Conservation (phyloP, 345 rosid genomes). For the Gossypium anomalum region DNA sequence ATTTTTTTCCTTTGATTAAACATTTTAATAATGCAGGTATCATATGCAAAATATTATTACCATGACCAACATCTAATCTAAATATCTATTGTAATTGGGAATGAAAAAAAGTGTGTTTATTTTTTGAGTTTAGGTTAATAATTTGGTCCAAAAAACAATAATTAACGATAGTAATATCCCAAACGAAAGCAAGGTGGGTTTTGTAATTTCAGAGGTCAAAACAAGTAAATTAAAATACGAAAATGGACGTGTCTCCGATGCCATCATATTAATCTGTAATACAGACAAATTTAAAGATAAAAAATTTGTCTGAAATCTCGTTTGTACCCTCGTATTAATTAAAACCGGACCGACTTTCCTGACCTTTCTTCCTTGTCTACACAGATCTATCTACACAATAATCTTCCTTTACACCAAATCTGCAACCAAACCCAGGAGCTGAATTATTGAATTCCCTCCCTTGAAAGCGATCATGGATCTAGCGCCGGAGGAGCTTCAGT, state of each 20-base stretch:
- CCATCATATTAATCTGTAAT: not conserved
- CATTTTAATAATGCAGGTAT: too few species aligned
- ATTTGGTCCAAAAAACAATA: too few species aligned
- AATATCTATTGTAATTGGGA: too few species aligned
- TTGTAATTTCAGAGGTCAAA: not conserved
- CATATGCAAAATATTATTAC: too few species aligned
- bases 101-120: too few species aligned
- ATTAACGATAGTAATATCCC: too few species aligned
- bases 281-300: too few species aligned
- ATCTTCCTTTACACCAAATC: not conserved
- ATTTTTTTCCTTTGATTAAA: too few species aligned
- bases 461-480: conserved; percentile 59
- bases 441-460: not conserved
- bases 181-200: too few species aligned
- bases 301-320: not conserved
- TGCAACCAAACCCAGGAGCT: not conserved
- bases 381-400: not conserved
- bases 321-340: not conserved
- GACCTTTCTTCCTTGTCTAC: not conserved
- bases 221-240: not conserved
- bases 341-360: not conserved
- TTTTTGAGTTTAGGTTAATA: too few species aligned
- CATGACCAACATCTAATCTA: too few species aligned
- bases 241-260: not conserved
- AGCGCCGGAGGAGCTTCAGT: conserved; percentile 64